Percentiles rank a stretch among this genome's conserved stretches.
phyloP scores from a whole-genome alignment of 2,329 filamentous ascomycete genomes.

The Fusarium longipes region DNA sequence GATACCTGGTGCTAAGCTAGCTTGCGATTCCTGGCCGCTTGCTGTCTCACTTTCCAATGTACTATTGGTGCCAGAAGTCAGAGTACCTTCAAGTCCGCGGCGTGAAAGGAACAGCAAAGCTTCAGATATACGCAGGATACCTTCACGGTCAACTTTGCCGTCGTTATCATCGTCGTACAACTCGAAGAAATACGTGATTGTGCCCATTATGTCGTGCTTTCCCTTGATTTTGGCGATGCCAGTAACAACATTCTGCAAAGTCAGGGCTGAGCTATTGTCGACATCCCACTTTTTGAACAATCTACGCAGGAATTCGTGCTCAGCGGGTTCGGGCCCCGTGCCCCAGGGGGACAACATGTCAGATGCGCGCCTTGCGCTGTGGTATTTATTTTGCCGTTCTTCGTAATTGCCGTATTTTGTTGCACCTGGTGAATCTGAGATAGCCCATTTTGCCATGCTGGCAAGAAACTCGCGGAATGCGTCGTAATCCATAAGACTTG shows the following conservation, averaged over 20 bases:
- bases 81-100: conserved; percentile 81
- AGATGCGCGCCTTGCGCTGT: conserved; percentile 63
- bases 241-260: conserved; percentile 89
- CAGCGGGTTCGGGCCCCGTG: conserved; percentile 74
- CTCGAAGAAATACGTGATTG: conserved; percentile 97
- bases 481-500: conserved; percentile 96
- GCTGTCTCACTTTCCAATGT: conserved; percentile 58
- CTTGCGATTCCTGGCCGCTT: conserved; percentile 50
- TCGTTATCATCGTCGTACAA: conserved; percentile 94
- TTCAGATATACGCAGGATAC: conserved; percentile 94
- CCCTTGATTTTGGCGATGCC: conserved; percentile 93
- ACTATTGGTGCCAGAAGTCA: conserved; percentile 72
- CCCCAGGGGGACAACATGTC: conserved; percentile 65
- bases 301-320: conserved; percentile 93
- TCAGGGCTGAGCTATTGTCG: conserved; percentile 80
- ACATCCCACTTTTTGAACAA: conserved; percentile 91
- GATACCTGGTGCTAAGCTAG: conserved; percentile 59
- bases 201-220: conserved; percentile 95
- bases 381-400: conserved; percentile 69
- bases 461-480: conserved; percentile 95
- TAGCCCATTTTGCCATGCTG: conserved; percentile 90
- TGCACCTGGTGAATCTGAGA: conserved; percentile 81
- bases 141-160: conserved; percentile 92
- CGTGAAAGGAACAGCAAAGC: conserved; percentile 92
- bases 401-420: conserved; percentile 58